A percentile compares a stretch with the other conserved stretches of the same genome.
These are phyloP conservation scores for Mariannaea elegans DNA, from an alignment of 2,329 filamentous ascomycete species.

Conservation along the genomic window DNA sequence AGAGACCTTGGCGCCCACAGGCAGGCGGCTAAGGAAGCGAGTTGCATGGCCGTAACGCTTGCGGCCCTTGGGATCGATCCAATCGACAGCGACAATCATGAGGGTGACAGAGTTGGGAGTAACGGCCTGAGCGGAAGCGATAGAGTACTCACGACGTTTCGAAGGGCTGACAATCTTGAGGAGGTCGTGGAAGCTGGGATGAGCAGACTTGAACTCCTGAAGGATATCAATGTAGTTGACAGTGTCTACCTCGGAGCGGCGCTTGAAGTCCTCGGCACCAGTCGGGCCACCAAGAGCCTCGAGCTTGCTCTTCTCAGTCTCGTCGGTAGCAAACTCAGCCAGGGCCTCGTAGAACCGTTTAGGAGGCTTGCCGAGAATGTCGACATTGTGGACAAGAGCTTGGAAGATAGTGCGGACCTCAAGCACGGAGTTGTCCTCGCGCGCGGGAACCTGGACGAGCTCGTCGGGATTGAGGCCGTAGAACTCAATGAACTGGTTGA, in stretches of 20 bases:
- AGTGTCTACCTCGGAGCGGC: constrained; percentile 88
- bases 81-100: constrained; percentile 97
- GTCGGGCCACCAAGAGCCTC: constrained; percentile 79
- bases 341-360: constrained; percentile 98
- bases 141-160: constrained; percentile 99
- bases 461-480: constrained; percentile 87
- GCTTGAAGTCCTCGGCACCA: constrained; percentile 91
- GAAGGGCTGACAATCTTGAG: constrained; percentile 86
- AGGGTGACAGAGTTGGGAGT: constrained; percentile 89
- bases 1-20: constrained; percentile 80
- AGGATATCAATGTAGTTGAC: constrained; percentile 91
- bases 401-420: constrained; percentile 95
- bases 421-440: constrained; percentile 76
- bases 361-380: constrained; percentile 95
- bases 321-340: constrained; percentile 84
- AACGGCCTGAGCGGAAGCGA: constrained; percentile 95
- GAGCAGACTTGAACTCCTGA: constrained; percentile 88
- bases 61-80: constrained; percentile 88
- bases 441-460: constrained; percentile 89
- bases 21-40: constrained; percentile 82
- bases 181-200: constrained; percentile 87
- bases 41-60: constrained; percentile 94
- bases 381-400: constrained; percentile 88
- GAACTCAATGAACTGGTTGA: constrained; percentile 86
- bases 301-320: constrained; percentile 83